Percentiles rank a stretch among this genome's conserved stretches.
phyloP scores from a whole-genome alignment of 306 rosid species.

The Cicer pinnatifidum region DNA sequence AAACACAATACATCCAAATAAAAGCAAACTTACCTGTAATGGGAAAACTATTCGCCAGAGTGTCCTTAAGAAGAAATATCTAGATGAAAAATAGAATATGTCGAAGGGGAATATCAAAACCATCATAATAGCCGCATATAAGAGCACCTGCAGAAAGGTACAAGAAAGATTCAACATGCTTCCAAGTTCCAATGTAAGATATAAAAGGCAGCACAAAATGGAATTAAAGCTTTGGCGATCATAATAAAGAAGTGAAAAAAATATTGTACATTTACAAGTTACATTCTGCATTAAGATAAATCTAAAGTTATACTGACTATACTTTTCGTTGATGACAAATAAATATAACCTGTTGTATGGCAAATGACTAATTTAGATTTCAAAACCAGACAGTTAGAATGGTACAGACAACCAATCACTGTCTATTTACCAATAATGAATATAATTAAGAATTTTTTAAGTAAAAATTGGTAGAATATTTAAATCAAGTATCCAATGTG shows the following conservation, averaged over 20 bases:
- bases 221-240: conserved; percentile 26
- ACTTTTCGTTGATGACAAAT: conserved; percentile 15
- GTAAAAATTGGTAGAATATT: conserved; percentile 1
- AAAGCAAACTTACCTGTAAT: conserved; percentile 77
- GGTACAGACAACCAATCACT: conserved; percentile 31
- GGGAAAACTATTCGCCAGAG: conserved; percentile 92
- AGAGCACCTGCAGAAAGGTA: conserved; percentile 80
- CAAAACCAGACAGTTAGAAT: conserved; percentile 11
- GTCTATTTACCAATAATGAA: conserved; percentile 13
- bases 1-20: conserved; percentile 24
- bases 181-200: conserved; percentile 33
- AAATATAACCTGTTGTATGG: conserved; percentile 11
- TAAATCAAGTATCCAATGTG: conserved; percentile 10
- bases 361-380: conserved; percentile 21
- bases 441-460: conserved; percentile 12
- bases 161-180: conserved; percentile 48
- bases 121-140: conserved; percentile 79
- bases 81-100: conserved; percentile 86
- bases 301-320: conserved; percentile 13
- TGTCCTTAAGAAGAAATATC: conserved; percentile 89
- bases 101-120: conserved; percentile 92
- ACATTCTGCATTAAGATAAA: conserved; percentile 28
- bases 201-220: conserved; percentile 38
- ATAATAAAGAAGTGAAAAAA: conserved; percentile 20
- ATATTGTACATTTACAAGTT: conserved; percentile 20